Conservation (phyloP, 306 rosid genomes). For the Astragalus glycyphyllos region DNA sequence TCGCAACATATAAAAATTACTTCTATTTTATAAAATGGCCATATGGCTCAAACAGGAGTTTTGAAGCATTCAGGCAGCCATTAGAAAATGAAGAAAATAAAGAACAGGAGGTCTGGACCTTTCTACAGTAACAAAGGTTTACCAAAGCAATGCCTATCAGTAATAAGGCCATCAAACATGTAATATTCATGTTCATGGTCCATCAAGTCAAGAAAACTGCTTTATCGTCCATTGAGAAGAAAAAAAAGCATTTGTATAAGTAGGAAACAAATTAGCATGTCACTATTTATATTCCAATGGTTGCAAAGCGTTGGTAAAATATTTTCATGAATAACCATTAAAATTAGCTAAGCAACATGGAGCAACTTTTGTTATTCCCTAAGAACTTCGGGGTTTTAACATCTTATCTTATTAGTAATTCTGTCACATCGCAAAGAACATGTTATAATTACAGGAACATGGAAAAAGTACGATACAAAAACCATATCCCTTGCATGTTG, state of each 20-base stretch:
- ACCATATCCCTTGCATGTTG: constrained; percentile 1
- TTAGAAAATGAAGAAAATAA: background rate
- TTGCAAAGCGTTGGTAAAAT: background rate
- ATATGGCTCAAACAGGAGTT: no score
- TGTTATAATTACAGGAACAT: constrained; percentile 1
- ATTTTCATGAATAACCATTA: constrained; percentile 25
- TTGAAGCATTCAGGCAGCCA: no score
- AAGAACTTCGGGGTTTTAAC: constrained; percentile 2
- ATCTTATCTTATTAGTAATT: constrained; percentile 12
- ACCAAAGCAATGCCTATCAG: background rate
- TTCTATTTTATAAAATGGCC: background rate
- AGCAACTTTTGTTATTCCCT: background rate
- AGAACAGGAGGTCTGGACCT: background rate
- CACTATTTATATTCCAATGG: background rate
- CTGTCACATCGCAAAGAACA: constrained; percentile 4
- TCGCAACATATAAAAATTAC: background rate
- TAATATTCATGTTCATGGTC: background rate
- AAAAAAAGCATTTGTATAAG: background rate
- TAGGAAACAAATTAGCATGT: background rate
- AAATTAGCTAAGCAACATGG: constrained; percentile 12
- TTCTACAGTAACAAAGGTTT: background rate
- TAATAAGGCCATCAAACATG: background rate
- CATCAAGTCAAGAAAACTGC: background rate
- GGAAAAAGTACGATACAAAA: background rate
- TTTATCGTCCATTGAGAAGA: background rate